These are phyloP conservation scores for Diaporthe sp. DNA, from an alignment of 2,329 filamentous ascomycete genomes.

Conservation along the genomic window DNA sequence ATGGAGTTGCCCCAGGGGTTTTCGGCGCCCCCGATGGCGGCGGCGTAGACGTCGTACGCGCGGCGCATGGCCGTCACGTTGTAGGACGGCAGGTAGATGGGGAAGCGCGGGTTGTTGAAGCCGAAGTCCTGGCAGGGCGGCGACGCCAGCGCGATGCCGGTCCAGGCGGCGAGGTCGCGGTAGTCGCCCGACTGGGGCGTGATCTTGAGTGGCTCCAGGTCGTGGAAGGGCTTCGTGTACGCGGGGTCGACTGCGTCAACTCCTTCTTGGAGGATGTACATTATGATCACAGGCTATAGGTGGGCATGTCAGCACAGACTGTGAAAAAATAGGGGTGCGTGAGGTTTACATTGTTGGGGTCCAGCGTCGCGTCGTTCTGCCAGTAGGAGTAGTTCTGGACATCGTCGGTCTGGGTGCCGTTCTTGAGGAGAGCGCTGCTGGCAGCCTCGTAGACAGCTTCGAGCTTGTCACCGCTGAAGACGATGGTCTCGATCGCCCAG, in stretches of 20 bases:
- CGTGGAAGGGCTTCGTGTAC: slow-evolving; percentile 59
- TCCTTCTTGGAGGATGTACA: slow-evolving; percentile 60
- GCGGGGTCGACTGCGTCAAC: slow-evolving; percentile 54
- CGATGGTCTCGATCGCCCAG: slow-evolving; percentile 57
- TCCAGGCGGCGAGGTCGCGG: slow-evolving; percentile 59
- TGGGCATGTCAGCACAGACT: not conserved
- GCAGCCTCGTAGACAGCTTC: slow-evolving; percentile 54
- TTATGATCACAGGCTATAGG: slow-evolving; percentile 54
- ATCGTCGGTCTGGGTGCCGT: slow-evolving; percentile 56
- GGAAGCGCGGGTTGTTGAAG: slow-evolving; percentile 52
- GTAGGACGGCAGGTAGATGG: slow-evolving; percentile 42
- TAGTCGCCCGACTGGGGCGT: slow-evolving; percentile 56
- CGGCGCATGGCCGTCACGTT: slow-evolving; percentile 51
- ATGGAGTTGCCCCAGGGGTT: slow-evolving; percentile 51
- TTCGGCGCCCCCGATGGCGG: slow-evolving; percentile 51
- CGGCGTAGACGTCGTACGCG: slow-evolving; percentile 52
- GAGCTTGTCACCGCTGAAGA: slow-evolving; percentile 60
- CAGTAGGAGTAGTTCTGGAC: slow-evolving; percentile 66
- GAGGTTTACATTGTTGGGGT: slow-evolving; percentile 55
- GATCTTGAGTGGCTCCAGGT: slow-evolving; percentile 55
- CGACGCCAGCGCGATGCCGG: slow-evolving; percentile 53
- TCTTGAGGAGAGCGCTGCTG: slow-evolving; percentile 57
- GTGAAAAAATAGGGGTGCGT: not conserved
- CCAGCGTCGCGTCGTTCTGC: slow-evolving; percentile 55
- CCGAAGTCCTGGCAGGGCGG: slow-evolving; percentile 58